phyloP scores from a whole-genome alignment of 371 early-diverging fungal genomes.

The Lichtheimia ornata region DNA sequence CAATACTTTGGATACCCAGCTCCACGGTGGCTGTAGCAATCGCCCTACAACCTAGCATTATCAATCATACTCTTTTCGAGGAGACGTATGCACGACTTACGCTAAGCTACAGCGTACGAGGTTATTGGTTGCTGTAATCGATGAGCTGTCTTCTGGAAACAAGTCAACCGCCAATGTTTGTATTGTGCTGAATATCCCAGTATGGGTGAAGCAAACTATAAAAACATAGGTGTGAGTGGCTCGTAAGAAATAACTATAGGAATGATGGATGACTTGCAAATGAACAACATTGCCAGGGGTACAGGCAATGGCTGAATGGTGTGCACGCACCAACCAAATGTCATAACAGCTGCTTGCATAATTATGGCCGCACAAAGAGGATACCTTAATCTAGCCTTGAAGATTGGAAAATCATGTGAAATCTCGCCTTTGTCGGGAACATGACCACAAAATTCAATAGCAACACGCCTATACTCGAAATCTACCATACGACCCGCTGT shows the following conservation, averaged over 20 bases:
- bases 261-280: constrained; percentile 13
- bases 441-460: constrained; percentile 3
- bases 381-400: constrained; percentile 24
- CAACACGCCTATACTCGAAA: constrained; percentile 13
- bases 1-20: constrained; percentile 28
- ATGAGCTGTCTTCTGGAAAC: constrained; percentile 18
- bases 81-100: constrained; percentile 7
- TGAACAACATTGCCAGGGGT: constrained; percentile 23
- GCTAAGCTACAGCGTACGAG: constrained; percentile 33
- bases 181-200: constrained; percentile 3
- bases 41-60: constrained; percentile 13
- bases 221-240: not conserved
- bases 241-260: not conserved
- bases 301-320: constrained; percentile 5
- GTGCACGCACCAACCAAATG: constrained; percentile 33
- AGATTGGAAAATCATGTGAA: constrained; percentile 21
- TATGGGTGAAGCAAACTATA: not conserved
- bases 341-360: constrained; percentile 10
- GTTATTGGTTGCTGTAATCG: constrained; percentile 44
- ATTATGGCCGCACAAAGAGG: constrained; percentile 18
- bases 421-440: constrained; percentile 7
- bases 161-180: constrained; percentile 36
- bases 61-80: no score
- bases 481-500: constrained; percentile 19
- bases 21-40: constrained; percentile 26